phyloP scores from a whole-genome alignment of 768 basidiomycete genomes.

The Amylocystis lapponica region DNA sequence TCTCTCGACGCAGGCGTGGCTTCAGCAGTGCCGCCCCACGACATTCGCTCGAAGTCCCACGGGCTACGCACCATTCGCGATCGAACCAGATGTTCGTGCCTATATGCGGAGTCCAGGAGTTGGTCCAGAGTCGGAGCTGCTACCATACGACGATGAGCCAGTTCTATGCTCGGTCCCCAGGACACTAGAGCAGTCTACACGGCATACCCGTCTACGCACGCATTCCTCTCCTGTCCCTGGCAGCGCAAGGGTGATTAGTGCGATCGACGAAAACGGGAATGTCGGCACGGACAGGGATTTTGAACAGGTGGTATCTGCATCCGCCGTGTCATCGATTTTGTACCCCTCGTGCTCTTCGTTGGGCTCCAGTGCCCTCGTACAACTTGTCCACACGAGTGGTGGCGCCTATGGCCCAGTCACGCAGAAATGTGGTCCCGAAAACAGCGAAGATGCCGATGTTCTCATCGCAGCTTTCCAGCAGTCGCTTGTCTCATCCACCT shows the following conservation, averaged over 20 bases:
- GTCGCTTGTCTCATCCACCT: slow-evolving; percentile 3
- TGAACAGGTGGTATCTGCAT: background rate
- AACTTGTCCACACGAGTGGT: too few species aligned
- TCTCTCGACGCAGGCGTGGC: background rate
- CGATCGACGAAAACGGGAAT: background rate
- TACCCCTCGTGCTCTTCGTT: background rate
- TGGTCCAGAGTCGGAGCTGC: background rate
- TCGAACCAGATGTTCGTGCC: background rate
- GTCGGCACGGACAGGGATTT: background rate
- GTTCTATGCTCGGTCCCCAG: slow-evolving; percentile 8
- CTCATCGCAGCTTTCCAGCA: slow-evolving; percentile 9
- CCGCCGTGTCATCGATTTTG: background rate
- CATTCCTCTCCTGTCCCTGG: background rate
- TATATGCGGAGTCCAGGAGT: too few species aligned
- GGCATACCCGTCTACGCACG: background rate
- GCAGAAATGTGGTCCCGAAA: background rate
- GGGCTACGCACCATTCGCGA: background rate
- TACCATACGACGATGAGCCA: slow-evolving; percentile 7
- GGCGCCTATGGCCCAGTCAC: background rate
- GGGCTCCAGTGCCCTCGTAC: too few species aligned
- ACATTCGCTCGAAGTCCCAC: background rate
- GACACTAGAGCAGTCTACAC: background rate
- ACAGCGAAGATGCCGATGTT: background rate
- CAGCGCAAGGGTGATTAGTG: background rate
- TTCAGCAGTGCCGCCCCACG: slow-evolving; percentile 9